phyloP scores from a whole-genome alignment of 176 grass and related monocot genomes.

The Avena eriantha region DNA sequence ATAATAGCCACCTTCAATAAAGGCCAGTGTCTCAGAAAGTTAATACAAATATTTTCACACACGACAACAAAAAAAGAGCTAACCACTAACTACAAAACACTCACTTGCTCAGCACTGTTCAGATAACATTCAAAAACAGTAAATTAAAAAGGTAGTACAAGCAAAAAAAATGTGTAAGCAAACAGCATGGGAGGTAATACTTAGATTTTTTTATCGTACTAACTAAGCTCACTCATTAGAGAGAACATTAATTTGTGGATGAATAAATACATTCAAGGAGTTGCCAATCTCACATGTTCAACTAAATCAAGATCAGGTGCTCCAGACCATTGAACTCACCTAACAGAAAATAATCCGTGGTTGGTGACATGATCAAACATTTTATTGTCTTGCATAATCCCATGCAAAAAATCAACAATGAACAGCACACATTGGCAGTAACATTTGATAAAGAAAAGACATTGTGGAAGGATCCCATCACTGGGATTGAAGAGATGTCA shows the following conservation, averaged over 20 bases:
- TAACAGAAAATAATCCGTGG: neutral
- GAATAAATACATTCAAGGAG: neutral
- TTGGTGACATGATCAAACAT: neutral
- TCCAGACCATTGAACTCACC: neutral
- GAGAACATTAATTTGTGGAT: neutral
- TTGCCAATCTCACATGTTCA: neutral
- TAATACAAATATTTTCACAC: too few relatives aligned
- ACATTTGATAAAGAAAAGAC: too few relatives aligned
- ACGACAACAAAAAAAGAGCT: too few relatives aligned
- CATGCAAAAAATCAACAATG: neutral
- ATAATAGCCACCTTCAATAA: too few relatives aligned
- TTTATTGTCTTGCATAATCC: neutral
- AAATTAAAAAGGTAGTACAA: neutral
- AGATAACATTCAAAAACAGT: too few relatives aligned
- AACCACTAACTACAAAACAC: neutral
- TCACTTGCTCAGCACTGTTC: too few relatives aligned
- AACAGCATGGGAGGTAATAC: neutral
- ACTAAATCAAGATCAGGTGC: neutral
- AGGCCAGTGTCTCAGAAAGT: too few relatives aligned
- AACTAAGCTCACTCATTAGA: neutral
- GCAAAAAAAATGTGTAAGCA: neutral
- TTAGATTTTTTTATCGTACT: neutral
- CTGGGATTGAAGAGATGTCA: too few relatives aligned
- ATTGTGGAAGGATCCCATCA: too few relatives aligned
- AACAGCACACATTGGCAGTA: too few relatives aligned